Evolutionary conservation across 192 early-diverging fungal species (phyloP), one percentile per base, ranked within the genome.

Genomic region (Podila verticillata): DNA sequence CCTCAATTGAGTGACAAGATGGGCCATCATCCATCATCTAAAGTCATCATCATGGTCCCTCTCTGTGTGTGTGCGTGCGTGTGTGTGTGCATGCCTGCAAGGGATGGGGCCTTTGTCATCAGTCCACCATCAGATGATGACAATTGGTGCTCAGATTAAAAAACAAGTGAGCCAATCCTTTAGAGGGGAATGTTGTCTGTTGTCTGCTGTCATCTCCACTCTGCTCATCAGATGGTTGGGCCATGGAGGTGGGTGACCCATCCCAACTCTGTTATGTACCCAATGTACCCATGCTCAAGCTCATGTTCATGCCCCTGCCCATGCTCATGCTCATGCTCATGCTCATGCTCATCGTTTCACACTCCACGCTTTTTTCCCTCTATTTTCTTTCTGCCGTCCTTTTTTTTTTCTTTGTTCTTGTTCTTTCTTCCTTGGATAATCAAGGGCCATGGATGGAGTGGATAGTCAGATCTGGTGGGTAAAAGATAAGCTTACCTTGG

Each of bases 41-140:
- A 15, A 8, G 10, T 8, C 39, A 44, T 44, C 39, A 44, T 44
- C 13, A 44, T 44, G 39, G 13, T 3, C 3, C 12, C 36, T 39
- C 10, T 12, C 36, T 1, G 17, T 15, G 39, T 44, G 39, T 15
- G 39, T 1, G 39, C 39, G n/a, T n/a, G n/a, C n/a, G n/a, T n/a
- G n/a, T n/a, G n/a, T n/a, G n/a, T n/a, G n/a, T 56, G 71, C 61
- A 49, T 59, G 56, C 57, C 74, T 63, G 39, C 48, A 63, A 69
- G 2, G 13, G 20, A 20, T 49, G 61, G 28, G 20, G 15, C 15
- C 44, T 9, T 24, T 19, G 24, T 48, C 48, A 48, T 48, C 20
- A 3, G 48, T 54, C 51, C 20, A 24, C 17, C 20, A 19, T 54
- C 51, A 24, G 22, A 54, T 54, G 51, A 44, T 54, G 51, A 54